Conservation (phyloP, 768 basidiomycete species). For the Coprinellus micaceus region DNA sequence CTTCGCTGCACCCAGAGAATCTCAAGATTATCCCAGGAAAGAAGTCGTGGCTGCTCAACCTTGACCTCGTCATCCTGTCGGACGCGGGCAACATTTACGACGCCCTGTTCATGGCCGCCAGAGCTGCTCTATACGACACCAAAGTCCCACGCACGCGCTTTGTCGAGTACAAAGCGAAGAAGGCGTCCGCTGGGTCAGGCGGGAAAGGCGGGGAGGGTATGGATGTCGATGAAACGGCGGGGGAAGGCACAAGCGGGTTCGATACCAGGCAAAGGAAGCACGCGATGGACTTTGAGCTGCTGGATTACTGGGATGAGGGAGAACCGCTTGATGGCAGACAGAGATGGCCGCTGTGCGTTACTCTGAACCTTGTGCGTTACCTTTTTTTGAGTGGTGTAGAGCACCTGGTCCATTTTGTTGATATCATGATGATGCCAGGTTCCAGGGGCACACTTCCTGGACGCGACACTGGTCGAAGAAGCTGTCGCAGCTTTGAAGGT, state of each 20-base stretch:
- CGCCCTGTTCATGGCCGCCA: conserved; percentile 73
- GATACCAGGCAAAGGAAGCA: conserved; percentile 48
- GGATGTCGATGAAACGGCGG: conserved; percentile 51
- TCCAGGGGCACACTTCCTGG: too few species aligned
- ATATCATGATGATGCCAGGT: too few species aligned
- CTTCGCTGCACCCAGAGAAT: conserved; percentile 62
- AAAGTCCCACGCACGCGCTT: conserved; percentile 70
- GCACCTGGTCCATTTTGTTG: conserved; percentile 60
- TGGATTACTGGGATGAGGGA: conserved; percentile 87
- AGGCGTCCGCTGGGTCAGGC: conserved; percentile 1
- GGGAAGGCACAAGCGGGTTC: conserved; percentile 56
- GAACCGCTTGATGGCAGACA: conserved; percentile 59
- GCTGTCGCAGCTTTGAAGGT: conserved; percentile 59
- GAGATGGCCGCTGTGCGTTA: conserved; percentile 72
- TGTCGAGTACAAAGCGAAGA: conserved; percentile 60
- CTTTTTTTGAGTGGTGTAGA: neutral
- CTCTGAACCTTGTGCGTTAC: conserved; percentile 66
- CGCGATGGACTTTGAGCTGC: conserved; percentile 80
- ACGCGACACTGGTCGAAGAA: conserved; percentile 72
- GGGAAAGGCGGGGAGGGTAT: conserved; percentile 37
- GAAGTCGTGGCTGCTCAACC: conserved; percentile 61
- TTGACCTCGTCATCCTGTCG: conserved; percentile 71
- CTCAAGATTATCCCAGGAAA: conserved; percentile 39
- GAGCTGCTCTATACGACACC: conserved; percentile 78
- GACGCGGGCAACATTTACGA: conserved; percentile 77